Percentiles rank a stretch among this genome's conserved stretches.
These are phyloP conservation scores for Globisporangium rhizosaccharum DNA, from an alignment of 352 stramenopile genomes.

Conservation along the genomic window DNA sequence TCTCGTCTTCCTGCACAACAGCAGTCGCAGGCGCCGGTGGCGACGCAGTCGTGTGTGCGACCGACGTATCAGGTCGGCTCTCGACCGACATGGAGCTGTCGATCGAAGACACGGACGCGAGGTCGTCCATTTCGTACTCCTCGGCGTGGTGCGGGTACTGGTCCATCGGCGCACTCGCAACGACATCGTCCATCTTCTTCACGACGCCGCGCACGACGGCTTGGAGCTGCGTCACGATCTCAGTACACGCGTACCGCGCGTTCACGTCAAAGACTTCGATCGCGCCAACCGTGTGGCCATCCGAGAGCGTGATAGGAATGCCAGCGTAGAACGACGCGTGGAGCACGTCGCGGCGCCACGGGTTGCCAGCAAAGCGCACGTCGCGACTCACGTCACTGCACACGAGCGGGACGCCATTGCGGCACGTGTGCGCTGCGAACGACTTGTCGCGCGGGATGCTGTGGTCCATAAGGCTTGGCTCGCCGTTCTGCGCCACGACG, in stretches of 20 bases:
- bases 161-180: constrained; percentile 16
- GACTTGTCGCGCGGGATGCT: constrained; percentile 50
- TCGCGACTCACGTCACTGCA: constrained; percentile 46
- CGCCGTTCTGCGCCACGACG: constrained; percentile 41
- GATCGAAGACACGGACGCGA: constrained; percentile 14
- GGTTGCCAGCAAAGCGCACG: constrained; percentile 50
- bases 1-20: not conserved
- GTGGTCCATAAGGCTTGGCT: constrained; percentile 18
- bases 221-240: constrained; percentile 52
- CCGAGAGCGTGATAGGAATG: constrained; percentile 48
- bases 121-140: constrained; percentile 12
- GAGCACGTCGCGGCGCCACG: constrained; percentile 31
- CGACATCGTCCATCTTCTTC: constrained; percentile 47
- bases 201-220: constrained; percentile 44
- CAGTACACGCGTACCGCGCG: constrained; percentile 34
- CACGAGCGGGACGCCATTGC: constrained; percentile 44
- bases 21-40: not conserved
- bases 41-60: not conserved
- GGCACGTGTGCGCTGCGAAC: constrained; percentile 46
- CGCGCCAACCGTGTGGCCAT: constrained; percentile 48
- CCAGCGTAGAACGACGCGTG: constrained; percentile 57
- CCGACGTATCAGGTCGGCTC: constrained; percentile 6
- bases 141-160: constrained; percentile 1
- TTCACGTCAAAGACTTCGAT: constrained; percentile 51
- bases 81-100: constrained; percentile 17